Evolutionary conservation across 495 filamentous ascomycete species (phyloP), one percentile per base, ranked within the genome.

Genomic region (Talaromyces trachyspermus): DNA sequence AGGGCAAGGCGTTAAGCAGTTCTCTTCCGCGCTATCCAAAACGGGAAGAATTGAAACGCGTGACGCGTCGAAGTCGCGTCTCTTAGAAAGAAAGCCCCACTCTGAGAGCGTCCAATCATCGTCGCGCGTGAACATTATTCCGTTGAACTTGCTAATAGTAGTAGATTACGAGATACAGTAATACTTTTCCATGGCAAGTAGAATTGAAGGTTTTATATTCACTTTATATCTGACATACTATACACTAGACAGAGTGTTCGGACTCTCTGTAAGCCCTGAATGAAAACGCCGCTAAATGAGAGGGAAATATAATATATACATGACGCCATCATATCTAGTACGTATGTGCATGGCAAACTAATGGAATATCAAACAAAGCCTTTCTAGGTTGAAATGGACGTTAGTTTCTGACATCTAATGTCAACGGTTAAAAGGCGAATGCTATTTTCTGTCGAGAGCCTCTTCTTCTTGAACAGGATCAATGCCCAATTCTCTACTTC

Each of bases 11-110:
- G n/a, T 26, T 23, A 42, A 42, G 15, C 12, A 23, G 39, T 17
- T 42, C 22, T n/a, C 19, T 24, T 24, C 11, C 52, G 49, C 62
- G 62, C 39, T 46, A 33, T 54, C 64, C 61, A 50, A 51, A 70
- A 64, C 42, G 14, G 64, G 66, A 51, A 68, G 50, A 62, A 70
- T 70, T 70, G 56, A 41, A 56, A 61, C 65, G 66, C 64, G 66
- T 63, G 35, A 42, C 26, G 45, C 41, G 35, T 45, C 37, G 25
- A 37, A 3, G 6, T 26, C 39, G 39, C 39, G 39, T 24, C 4
- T n/a, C n/a, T n/a, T n/a, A n/a, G n/a, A n/a, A n/a, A n/a, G n/a
- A n/a, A n/a, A n/a, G n/a, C n/a, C n/a, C n/a, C n/a, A n/a, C n/a
- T n/a, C n/a, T n/a, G n/a, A n/a, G n/a, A n/a, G n/a, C n/a, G n/a